phyloP scores from a whole-genome alignment of 2,329 filamentous ascomycete genomes.

The Pseudocercospora crystallina region DNA sequence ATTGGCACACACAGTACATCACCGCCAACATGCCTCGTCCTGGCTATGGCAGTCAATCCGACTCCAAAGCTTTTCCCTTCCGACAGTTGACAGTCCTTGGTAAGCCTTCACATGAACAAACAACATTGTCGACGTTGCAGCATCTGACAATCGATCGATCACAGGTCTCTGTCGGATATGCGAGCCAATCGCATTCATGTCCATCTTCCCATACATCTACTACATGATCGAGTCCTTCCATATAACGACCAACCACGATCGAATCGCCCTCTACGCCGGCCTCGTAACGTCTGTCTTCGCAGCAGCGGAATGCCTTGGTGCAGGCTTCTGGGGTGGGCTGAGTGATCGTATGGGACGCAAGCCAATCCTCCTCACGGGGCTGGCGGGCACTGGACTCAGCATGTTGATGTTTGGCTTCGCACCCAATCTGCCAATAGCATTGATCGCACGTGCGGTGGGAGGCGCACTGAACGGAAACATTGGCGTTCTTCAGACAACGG shows the following conservation, averaged over 20 bases:
- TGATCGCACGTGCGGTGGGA: conserved; percentile 84
- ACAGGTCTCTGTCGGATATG: conserved; percentile 77
- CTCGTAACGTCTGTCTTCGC: conserved; percentile 97
- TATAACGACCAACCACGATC: conserved; percentile 72
- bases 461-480: conserved; percentile 96
- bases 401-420: conserved; percentile 93
- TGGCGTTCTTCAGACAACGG: conserved; percentile 90
- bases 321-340: conserved; percentile 87
- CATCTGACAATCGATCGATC: background rate
- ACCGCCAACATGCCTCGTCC: conserved; percentile 19
- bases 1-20: conserved; percentile 9
- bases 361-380: conserved; percentile 83
- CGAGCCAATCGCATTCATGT: conserved; percentile 99
- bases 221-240: conserved; percentile 94
- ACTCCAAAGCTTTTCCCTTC: conserved; percentile 51
- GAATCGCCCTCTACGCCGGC: conserved; percentile 88
- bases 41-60: conserved; percentile 16
- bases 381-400: conserved; percentile 87
- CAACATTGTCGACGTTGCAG: background rate
- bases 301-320: conserved; percentile 89
- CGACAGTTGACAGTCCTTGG: conserved; percentile 59
- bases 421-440: conserved; percentile 74
- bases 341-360: conserved; percentile 93
- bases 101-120: conserved; percentile 33
- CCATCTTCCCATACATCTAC: conserved; percentile 97